Evolutionary conservation across 805 yeast species (phyloP).

Genomic region (Ogataea wickerhamii): DNA sequence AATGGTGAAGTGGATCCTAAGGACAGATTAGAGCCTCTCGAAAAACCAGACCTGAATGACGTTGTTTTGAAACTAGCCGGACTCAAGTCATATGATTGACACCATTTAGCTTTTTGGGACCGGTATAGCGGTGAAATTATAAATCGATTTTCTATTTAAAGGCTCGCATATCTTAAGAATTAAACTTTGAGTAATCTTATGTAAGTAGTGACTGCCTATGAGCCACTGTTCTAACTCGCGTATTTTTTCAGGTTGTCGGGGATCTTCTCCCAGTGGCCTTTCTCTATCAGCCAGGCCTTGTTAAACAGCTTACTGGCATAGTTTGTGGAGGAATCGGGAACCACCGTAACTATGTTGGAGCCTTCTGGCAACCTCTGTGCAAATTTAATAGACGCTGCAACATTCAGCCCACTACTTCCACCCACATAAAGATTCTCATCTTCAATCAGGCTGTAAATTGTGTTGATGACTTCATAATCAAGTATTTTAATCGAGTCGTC

Average conservation of each 20-base stretch:
- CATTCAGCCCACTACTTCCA: conserved; percentile 79
- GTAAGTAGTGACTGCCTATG: too few species aligned
- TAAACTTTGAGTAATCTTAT: too few species aligned
- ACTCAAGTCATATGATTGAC: conserved; percentile 1
- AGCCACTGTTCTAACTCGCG: conserved; percentile 41
- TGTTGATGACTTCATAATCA: conserved; percentile 68
- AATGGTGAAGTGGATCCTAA: conserved; percentile 24
- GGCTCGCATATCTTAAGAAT: too few species aligned
- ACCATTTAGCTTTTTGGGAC: too few species aligned
- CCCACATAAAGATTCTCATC: conserved; percentile 82
- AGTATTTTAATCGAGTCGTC: conserved; percentile 72
- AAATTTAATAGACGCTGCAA: conserved; percentile 74
- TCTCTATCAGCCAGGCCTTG: conserved; percentile 62
- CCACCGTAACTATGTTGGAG: conserved; percentile 70
- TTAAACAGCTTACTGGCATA: conserved; percentile 73
- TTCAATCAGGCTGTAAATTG: conserved; percentile 71
- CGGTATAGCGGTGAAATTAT: too few species aligned
- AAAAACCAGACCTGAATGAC: conserved; percentile 21
- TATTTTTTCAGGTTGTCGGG: conserved; percentile 67
- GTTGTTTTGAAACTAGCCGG: conserved; percentile 29
- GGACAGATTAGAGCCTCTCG: conserved; percentile 22
- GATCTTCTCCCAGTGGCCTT: conserved; percentile 54
- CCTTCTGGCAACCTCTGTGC: conserved; percentile 69
- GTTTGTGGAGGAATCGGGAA: conserved; percentile 80
- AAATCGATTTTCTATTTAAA: too few species aligned